Conservation (phyloP, 306 rosid genomes). For the Astragalus glycyphyllos region DNA sequence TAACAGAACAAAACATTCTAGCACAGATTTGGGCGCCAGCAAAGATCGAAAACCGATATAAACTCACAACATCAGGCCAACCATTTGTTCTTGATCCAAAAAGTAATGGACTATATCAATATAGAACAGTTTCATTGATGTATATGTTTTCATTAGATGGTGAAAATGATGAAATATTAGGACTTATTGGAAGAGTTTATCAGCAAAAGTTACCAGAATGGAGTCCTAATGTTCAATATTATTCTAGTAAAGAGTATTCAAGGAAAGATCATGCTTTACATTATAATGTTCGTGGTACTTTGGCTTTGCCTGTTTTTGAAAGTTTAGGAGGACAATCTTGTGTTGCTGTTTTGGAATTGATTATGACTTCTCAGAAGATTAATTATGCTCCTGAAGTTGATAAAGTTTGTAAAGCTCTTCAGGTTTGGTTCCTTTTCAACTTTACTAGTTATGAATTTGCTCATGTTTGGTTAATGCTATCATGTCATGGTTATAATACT, state of each 20-base stretch:
- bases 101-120: constrained; percentile 76
- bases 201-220: constrained; percentile 81
- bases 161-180: constrained; percentile 61
- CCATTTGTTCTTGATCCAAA: constrained; percentile 81
- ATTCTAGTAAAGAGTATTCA: constrained; percentile 75
- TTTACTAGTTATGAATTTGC: constrained; percentile 23
- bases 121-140: constrained; percentile 66
- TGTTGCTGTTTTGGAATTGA: constrained; percentile 84
- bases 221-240: constrained; percentile 93
- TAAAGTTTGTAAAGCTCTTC: constrained; percentile 90
- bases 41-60: constrained; percentile 56
- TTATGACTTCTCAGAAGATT: constrained; percentile 79
- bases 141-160: constrained; percentile 74
- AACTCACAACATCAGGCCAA: constrained; percentile 85
- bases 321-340: constrained; percentile 72
- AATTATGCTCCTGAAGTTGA: constrained; percentile 90
- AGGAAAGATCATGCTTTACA: constrained; percentile 74
- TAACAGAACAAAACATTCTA: constrained; percentile 69
- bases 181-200: constrained; percentile 93
- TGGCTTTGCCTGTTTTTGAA: constrained; percentile 90
- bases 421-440: constrained; percentile 64
- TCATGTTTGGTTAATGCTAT: constrained; percentile 32
- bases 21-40: constrained; percentile 96
- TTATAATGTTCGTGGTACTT: constrained; percentile 81
- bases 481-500: no score